Base-by-base conservation (phyloP, 176 grass and related monocot genomes). In the Bonia amplexicaulis region DNA sequence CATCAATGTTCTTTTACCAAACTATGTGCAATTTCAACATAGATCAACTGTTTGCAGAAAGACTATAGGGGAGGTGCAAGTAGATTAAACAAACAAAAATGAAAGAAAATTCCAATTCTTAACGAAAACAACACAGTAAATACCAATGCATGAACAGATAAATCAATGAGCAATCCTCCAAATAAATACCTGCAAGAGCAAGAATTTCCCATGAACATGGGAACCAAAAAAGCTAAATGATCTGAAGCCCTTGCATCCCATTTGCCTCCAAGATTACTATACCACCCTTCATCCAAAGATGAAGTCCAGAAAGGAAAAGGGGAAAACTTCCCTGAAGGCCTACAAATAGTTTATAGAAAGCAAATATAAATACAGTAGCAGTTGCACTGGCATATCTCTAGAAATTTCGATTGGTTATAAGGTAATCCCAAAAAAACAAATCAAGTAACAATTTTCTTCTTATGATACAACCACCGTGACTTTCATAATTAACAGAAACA, bases 211-310 rank as follows among this genome's bases (percentile, higher is more conserved):
- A 69, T 90, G 89, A 80, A 97, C 91, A 79, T 94, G 88, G 48
- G 92, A 97, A 67, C 95, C 95, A 87, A 88, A 84, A 52, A 94
- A 90, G 95, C 58, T 31, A 97, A 73, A 25, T 86, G 73, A 61
- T 88, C 89, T 27, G 84, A 86, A 88, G 95, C 92, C 95, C 92
- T 95, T 62, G 85, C 48, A 89, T 97, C 92, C 92, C 95, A 97
- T 61, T 87, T 72, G 4, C 26, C 80, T 77, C 87, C 92, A 74
- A 67, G 51, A 74, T 84, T 82, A 82, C 27, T 83, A 80, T 44
- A 73, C 58, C 71, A 79, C 48, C 58, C 84, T 58, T 90, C 59
- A 79, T 91, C 74, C 15, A 85, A 60, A 37, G 45, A 65, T 68
- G 66, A 76, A 83, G 76, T 90, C 52, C 78, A 81, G 45, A 82